A percentile compares a stretch with the other conserved stretches of the same genome.
These are phyloP conservation scores for Xylariaceae sp. DNA, from an alignment of 2,329 filamentous ascomycete genomes.

Conservation along the genomic window DNA sequence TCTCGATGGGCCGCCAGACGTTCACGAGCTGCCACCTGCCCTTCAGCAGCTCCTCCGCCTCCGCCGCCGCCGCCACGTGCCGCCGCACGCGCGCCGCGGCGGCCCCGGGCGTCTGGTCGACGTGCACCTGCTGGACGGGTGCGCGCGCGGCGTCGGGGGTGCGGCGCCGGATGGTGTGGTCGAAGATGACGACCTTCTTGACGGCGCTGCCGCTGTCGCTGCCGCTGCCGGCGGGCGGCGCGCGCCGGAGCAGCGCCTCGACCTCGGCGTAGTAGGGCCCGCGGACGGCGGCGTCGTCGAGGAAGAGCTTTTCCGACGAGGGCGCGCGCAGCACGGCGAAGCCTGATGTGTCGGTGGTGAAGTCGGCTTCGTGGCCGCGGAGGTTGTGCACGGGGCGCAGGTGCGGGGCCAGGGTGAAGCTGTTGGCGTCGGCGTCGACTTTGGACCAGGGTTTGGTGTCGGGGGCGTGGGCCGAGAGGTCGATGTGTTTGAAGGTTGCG, in stretches of 20 bases:
- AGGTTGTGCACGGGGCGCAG: constrained; percentile 49
- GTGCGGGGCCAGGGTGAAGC: constrained; percentile 44
- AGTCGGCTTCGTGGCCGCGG: constrained; percentile 43
- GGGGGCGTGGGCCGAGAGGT: constrained; percentile 41
- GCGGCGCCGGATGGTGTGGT: constrained; percentile 63
- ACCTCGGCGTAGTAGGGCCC: constrained; percentile 58
- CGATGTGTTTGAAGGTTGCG: constrained; percentile 56
- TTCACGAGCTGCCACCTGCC: constrained; percentile 58
- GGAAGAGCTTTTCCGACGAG: constrained; percentile 41
- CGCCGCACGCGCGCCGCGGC: constrained; percentile 57
- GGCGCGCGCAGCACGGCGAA: constrained; percentile 53
- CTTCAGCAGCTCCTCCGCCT: constrained; percentile 50
- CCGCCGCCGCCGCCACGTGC: constrained; percentile 50
- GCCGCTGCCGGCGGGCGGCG: not conserved
- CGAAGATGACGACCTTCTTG: constrained; percentile 57
- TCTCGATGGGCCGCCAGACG: constrained; percentile 64
- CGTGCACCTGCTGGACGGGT: constrained; percentile 66
- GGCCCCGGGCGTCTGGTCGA: constrained; percentile 65
- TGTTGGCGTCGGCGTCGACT: constrained; percentile 56
- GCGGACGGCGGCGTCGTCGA: constrained; percentile 50
- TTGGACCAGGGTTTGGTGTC: constrained; percentile 58
- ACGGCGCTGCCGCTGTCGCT: constrained; percentile 13
- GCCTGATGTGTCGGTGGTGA: constrained; percentile 53
- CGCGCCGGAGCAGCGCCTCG: constrained; percentile 37
- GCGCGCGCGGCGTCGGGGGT: constrained; percentile 52